Evolutionary conservation across 176 grass and related monocot species (phyloP).

Genomic region (Dendrocalamus sinicus): DNA sequence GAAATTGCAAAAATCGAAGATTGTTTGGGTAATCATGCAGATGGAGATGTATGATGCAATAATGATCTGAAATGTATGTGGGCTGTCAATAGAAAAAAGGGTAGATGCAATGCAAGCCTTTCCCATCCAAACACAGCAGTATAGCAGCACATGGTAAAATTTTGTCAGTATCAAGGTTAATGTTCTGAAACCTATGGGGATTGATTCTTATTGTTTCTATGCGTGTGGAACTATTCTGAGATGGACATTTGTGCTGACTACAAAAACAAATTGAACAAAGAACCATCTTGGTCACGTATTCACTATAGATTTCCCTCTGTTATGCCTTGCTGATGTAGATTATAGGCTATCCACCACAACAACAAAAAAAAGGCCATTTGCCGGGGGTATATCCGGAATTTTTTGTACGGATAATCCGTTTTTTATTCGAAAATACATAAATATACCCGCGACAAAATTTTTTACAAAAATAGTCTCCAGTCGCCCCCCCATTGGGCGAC

Average conservation of each 20-base stretch:
- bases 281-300: slow-evolving; percentile 18
- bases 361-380: background rate
- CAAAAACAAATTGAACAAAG: slow-evolving; percentile 43
- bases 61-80: slow-evolving; percentile 3
- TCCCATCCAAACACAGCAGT: background rate
- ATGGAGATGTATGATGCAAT: slow-evolving; percentile 14
- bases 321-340: slow-evolving; percentile 12
- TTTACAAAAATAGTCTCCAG: too few relatives aligned
- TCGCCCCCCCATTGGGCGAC: too few relatives aligned
- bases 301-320: background rate
- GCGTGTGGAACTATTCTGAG: slow-evolving; percentile 30
- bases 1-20: background rate
- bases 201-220: slow-evolving; percentile 43
- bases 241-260: slow-evolving; percentile 49
- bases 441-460: too few relatives aligned
- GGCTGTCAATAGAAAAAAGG: background rate
- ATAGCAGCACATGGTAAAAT: background rate
- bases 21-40: slow-evolving; percentile 10
- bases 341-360: background rate
- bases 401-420: too few relatives aligned
- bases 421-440: too few relatives aligned
- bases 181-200: slow-evolving; percentile 5
- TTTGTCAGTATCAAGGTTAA: background rate
- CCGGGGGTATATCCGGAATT: too few relatives aligned
- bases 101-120: background rate